phyloP scores from a whole-genome alignment of 192 early-diverging fungal species.

The Entophlyctis luteolus region DNA sequence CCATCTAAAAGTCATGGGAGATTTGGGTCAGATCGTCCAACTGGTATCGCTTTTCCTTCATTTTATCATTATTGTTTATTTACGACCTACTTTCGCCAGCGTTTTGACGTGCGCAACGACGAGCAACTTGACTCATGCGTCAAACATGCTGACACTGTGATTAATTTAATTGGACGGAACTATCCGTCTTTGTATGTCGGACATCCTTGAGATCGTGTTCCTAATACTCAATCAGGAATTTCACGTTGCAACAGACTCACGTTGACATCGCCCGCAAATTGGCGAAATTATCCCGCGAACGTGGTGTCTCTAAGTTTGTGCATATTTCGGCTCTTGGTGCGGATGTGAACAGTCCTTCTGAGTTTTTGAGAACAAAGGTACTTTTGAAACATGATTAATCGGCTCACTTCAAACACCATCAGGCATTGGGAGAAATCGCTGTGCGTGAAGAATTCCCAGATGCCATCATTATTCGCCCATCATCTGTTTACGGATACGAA shows the following conservation, averaged over 20 bases:
- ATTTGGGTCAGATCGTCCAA: conserved; percentile 89
- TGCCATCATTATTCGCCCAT: conserved; percentile 89
- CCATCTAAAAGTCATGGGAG: conserved; percentile 88
- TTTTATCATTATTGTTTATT: too few species aligned
- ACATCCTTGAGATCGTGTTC: background rate
- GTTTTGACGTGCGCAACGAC: conserved; percentile 87
- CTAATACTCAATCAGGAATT: conserved; percentile 63
- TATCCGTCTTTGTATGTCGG: conserved; percentile 73
- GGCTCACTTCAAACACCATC: background rate
- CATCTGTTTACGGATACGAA: conserved; percentile 84
- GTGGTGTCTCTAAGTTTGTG: conserved; percentile 79
- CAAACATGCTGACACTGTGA: conserved; percentile 90
- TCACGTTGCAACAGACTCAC: conserved; percentile 78
- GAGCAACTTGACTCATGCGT: conserved; percentile 77
- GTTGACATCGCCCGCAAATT: conserved; percentile 76
- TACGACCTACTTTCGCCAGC: conserved; percentile 38
- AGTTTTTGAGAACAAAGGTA: conserved; percentile 83
- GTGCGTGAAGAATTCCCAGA: conserved; percentile 87
- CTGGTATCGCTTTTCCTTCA: conserved; percentile 48
- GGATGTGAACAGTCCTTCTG: conserved; percentile 65
- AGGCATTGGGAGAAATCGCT: conserved; percentile 86
- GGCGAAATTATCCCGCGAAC: conserved; percentile 73
- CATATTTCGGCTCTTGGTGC: conserved; percentile 89
- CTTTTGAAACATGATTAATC: background rate
- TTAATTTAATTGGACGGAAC: conserved; percentile 90